Evolutionary conservation across 1,139 yeast species (phyloP), one percentile per base, ranked within the genome.

Genomic region (Magnusiomyces ingens): DNA sequence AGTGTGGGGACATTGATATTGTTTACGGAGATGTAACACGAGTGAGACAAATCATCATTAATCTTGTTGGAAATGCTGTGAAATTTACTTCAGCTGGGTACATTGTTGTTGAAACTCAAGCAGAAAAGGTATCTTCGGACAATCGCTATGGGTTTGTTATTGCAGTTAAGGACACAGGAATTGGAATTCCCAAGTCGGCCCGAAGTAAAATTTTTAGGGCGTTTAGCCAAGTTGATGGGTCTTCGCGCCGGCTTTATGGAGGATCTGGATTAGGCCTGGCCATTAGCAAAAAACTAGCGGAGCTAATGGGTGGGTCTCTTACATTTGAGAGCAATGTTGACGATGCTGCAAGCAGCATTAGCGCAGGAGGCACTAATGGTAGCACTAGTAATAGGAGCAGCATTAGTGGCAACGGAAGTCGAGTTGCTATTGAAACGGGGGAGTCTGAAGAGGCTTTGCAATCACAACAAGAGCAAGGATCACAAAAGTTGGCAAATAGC

Each of bases 261-360:
- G 85, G 85, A 1, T 73, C 84, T 0, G 85, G 85, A 0, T 67
- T 81, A 18, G 85, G 85, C 0, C 67, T 81, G 47, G 81, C 84
- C 0, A 80, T 81, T 50, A 78, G 82, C 17, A 80, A 79, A 61
- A 79, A 78, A 62, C 69, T 80, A 36, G 78, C 80, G 0, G 82
- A 79, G 53, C 64, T 79, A 38, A 80, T 81, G 85, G 82, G 81
- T 38, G 85, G 85, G 1, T 68, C 69, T 6, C 69, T 81, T 38
- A 71, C 76, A 2, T 79, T 79, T 61, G 79, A 77, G 35, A 77
- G 82, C 60, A 65, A 62, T 11, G 81, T 77, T 59, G 45, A 43
- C 13, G 40, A 45, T 35, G 32, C 32, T 26, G 8, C 32, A 26
- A 8, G 8, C 8, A 26, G 32, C 32, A 4, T 26, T 26, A 26